These are phyloP conservation scores for Chaetomidium leptoderma DNA, from an alignment of 495 filamentous ascomycete species.

Conservation along the genomic window DNA sequence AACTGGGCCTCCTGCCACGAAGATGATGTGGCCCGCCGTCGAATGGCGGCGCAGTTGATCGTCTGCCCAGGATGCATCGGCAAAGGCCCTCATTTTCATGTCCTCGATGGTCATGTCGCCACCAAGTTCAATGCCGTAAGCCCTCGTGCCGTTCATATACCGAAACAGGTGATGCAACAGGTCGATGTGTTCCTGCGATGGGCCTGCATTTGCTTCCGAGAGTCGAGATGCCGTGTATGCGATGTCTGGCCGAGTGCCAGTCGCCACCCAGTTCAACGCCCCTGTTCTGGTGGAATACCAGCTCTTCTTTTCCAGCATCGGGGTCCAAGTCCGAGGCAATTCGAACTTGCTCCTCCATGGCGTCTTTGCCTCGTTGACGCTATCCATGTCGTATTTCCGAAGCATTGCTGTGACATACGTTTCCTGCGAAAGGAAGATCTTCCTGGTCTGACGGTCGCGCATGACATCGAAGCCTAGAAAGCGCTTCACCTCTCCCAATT, in stretches of 20 bases:
- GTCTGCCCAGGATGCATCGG: neutral
- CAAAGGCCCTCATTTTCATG: neutral
- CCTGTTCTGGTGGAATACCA: neutral
- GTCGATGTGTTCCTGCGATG: neutral
- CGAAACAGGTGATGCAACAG: neutral
- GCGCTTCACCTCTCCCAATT: neutral
- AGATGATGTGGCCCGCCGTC: neutral
- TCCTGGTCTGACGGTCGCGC: neutral
- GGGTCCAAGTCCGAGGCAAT: too few relatives aligned
- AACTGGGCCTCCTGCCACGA: neutral
- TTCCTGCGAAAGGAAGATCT: slow-evolving; percentile 3
- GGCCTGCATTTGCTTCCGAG: neutral
- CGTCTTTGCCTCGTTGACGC: neutral
- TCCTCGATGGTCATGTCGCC: accelerated
- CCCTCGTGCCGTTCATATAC: neutral
- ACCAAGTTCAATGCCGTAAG: neutral
- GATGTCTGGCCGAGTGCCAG: neutral
- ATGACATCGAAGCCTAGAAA: slow-evolving; percentile 14
- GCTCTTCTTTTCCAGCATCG: neutral
- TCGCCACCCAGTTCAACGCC: neutral
- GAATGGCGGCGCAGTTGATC: neutral
- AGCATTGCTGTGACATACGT: neutral
- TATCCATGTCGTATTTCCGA: neutral
- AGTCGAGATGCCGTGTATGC: neutral
- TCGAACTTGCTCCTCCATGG: too few relatives aligned